Conservation (phyloP, 139 green algal genomes). For the Desmodesmus armatus region DNA sequence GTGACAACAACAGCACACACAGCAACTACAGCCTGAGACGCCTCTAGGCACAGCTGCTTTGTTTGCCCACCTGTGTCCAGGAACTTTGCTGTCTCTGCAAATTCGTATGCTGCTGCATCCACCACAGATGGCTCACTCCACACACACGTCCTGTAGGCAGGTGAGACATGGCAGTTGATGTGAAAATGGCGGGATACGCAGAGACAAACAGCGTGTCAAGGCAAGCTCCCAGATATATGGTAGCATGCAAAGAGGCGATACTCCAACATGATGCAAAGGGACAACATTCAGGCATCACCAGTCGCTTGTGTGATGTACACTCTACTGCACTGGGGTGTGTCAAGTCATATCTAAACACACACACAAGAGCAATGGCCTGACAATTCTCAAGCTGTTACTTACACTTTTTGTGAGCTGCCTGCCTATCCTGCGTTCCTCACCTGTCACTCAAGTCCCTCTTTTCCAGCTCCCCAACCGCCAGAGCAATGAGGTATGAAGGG, state of each 20-base stretch:
- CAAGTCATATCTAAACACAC: too few relatives aligned
- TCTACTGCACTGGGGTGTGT: too few relatives aligned
- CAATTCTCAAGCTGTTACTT: too few relatives aligned
- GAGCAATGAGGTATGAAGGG: slow-evolving; percentile 92
- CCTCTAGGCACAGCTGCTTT: not conserved
- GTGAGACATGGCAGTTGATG: too few relatives aligned
- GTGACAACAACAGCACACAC: too few relatives aligned
- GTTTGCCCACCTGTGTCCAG: slow-evolving; percentile 68
- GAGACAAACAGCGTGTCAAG: too few relatives aligned
- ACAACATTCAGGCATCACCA: too few relatives aligned
- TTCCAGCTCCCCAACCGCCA: slow-evolving; percentile 89
- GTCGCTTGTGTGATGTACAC: too few relatives aligned
- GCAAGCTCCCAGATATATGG: not conserved
- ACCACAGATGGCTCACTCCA: slow-evolving; percentile 90
- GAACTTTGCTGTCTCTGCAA: slow-evolving; percentile 87
- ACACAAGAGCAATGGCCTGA: too few relatives aligned
- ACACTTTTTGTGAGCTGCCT: too few relatives aligned
- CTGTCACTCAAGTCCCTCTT: slow-evolving; percentile 62
- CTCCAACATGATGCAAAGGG: not conserved
- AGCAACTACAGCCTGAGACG: not conserved
- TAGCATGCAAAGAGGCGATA: not conserved
- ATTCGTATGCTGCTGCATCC: slow-evolving; percentile 88
- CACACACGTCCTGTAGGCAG: slow-evolving; percentile 60
- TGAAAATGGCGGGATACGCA: too few relatives aligned
- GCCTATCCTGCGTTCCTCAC: not conserved